phyloP scores from a whole-genome alignment of 805 yeast species.

The Wickerhamomyces kurtzmanii region DNA sequence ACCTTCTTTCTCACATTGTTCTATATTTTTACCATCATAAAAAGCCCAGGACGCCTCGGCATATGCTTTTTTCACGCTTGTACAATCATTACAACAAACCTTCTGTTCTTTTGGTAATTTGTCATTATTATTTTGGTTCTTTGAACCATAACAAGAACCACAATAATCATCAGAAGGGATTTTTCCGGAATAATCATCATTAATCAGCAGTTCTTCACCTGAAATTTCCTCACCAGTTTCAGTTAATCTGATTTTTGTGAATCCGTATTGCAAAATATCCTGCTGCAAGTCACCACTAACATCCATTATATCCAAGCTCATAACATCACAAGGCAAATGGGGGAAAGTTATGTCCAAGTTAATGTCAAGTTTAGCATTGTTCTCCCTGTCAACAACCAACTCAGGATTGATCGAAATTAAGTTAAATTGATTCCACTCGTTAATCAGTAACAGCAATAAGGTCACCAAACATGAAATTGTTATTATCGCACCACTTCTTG shows the following conservation, averaged over 20 bases:
- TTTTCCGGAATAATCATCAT: conserved; percentile 20
- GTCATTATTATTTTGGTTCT: conserved; percentile 42
- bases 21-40: conserved; percentile 77
- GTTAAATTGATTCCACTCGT: conserved; percentile 72
- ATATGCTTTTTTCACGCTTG: conserved; percentile 72
- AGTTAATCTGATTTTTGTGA: conserved; percentile 58
- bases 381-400: conserved; percentile 79
- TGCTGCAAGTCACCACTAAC: conserved; percentile 76
- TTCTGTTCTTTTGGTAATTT: conserved; percentile 26
- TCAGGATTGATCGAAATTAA: conserved; percentile 66
- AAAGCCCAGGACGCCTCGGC: conserved; percentile 78
- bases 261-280: conserved; percentile 62
- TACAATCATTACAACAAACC: conserved; percentile 80
- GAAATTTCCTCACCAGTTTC: conserved; percentile 37
- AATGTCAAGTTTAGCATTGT: conserved; percentile 65
- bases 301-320: conserved; percentile 84
- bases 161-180: conserved; percentile 41
- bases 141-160: conserved; percentile 89
- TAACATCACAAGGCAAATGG: conserved; percentile 71
- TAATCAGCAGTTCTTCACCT: conserved; percentile 29
- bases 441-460: conserved; percentile 50
- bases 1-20: conserved; percentile 87
- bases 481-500: conserved; percentile 85
- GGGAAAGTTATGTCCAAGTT: conserved; percentile 80
- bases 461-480: conserved; percentile 61